A percentile compares a stretch with the other conserved stretches of the same genome.
Conservation (phyloP, 176 grass and related monocot species). For the Carex parvula region DNA sequence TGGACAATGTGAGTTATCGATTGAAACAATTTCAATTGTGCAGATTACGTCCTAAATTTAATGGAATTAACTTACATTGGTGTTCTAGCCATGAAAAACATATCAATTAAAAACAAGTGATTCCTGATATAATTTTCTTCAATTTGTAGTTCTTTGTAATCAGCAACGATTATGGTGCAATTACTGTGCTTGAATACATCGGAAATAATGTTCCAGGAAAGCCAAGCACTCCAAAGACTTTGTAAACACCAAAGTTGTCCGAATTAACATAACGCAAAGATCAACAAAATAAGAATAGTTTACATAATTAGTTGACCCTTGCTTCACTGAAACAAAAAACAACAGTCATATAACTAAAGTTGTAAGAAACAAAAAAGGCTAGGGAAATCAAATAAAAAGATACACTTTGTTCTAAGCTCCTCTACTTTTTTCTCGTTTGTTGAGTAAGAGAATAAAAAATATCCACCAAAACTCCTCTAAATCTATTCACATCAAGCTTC, state of each 20-base stretch:
- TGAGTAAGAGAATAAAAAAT: slow-evolving; percentile 58
- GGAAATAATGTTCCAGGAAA: neutral
- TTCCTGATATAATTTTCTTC: neutral
- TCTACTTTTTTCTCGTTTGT: slow-evolving; percentile 13
- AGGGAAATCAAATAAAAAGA: neutral
- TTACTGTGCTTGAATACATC: neutral
- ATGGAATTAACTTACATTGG: neutral
- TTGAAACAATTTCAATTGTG: neutral
- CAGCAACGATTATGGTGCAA: neutral
- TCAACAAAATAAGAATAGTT: neutral
- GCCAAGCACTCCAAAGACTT: neutral
- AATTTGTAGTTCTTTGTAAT: neutral
- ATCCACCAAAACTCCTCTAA: slow-evolving; percentile 48
- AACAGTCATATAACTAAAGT: neutral
- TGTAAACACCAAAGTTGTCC: neutral
- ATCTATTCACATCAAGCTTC: slow-evolving; percentile 63
- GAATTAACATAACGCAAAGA: neutral
- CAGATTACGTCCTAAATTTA: neutral
- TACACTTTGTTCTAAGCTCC: neutral
- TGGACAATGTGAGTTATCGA: neutral
- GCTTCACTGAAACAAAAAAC: neutral
- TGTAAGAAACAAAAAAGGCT: neutral
- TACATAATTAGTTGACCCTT: slow-evolving; percentile 5
- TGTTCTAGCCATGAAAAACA: neutral
- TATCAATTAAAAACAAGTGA: neutral